Conservation (phyloP, 179 eudicot genomes). For the Pouteria campechiana region DNA sequence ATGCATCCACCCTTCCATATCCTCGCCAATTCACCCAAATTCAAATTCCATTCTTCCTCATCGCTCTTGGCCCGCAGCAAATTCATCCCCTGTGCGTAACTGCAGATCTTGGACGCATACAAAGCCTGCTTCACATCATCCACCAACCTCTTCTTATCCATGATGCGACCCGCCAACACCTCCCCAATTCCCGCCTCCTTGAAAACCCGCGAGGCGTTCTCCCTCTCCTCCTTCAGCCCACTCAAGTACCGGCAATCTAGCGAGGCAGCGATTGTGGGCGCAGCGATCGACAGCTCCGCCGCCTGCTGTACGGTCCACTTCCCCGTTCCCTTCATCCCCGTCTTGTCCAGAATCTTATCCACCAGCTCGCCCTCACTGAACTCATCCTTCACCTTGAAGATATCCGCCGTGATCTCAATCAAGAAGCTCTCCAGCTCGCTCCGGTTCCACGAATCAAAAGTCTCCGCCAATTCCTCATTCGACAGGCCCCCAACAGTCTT, state of each 20-base stretch:
- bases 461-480: constrained; percentile 18
- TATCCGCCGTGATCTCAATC: constrained; percentile 29
- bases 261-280: constrained; percentile 25
- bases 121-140: constrained; percentile 39
- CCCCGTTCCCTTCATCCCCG: constrained; percentile 31
- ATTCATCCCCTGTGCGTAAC: constrained; percentile 36
- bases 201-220: constrained; percentile 17
- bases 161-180: too few species aligned
- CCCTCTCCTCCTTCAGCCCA: constrained; percentile 20
- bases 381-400: constrained; percentile 21
- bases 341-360: constrained; percentile 28
- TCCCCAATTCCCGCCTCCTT: constrained; percentile 6
- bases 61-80: constrained; percentile 23
- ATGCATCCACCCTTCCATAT: constrained; percentile 45
- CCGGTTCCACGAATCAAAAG: constrained; percentile 22
- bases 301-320: constrained; percentile 38
- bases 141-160: constrained; percentile 28
- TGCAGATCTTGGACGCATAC: constrained; percentile 36
- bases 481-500: constrained; percentile 19
- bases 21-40: constrained; percentile 37
- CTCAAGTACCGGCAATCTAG: constrained; percentile 23
- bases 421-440: constrained; percentile 26
- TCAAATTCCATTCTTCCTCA: constrained; percentile 30
- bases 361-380: constrained; percentile 18
- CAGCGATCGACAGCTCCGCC: constrained; percentile 23